Evolutionary conservation across 2,329 filamentous ascomycete species (phyloP), one percentile per base, ranked within the genome.

Genomic region (Sclerotinia minor): DNA sequence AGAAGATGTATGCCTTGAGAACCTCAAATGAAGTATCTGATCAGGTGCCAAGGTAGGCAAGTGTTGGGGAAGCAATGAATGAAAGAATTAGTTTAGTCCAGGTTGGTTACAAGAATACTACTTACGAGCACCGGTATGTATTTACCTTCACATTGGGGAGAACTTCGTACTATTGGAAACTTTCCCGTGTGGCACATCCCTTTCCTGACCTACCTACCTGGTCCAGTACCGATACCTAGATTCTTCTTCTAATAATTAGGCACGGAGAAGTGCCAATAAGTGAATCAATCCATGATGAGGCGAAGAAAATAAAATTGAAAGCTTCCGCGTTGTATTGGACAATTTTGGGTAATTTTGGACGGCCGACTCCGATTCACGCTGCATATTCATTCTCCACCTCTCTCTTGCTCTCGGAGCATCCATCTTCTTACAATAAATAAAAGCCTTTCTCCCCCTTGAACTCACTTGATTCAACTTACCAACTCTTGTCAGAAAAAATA

Each of bases 301-400:
- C 2, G 19, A 60, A 49, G 41, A 49, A 60, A 49, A 9, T 17
- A n/a, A 35, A 35, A 49, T 60, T 35, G 45, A 32, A 32, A 49
- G 44, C 44, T 24, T 26, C 58, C 44, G 44, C 58, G 21, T 35
- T n/a, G 57, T 49, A 49, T 58, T n/a, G 21, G n/a, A 2, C 29
- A 15, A 35, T n/a, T 44, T 60, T 60, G 44, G 26, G 5, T 19
- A n/a, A 49, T 24, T n/a, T 60, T 24, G 58, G 44, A 60, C 58
- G 26, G 44, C 13, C 44, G 47, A n/a, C 58, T 63, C 59, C 59
- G 59, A 63, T 63, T 63, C 45, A 29, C 29, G 59, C 59, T 38
- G 45, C 15, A 38, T 50, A 41, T 50, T 50, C 47, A 21, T 63
- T 63, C 59, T 63, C 59, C 59, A 63, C 59, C 45, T 50, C 29